These are phyloP conservation scores for Dillenia suffruticosa DNA, from an alignment of 164 flowering plant species.

Conservation along the genomic window DNA sequence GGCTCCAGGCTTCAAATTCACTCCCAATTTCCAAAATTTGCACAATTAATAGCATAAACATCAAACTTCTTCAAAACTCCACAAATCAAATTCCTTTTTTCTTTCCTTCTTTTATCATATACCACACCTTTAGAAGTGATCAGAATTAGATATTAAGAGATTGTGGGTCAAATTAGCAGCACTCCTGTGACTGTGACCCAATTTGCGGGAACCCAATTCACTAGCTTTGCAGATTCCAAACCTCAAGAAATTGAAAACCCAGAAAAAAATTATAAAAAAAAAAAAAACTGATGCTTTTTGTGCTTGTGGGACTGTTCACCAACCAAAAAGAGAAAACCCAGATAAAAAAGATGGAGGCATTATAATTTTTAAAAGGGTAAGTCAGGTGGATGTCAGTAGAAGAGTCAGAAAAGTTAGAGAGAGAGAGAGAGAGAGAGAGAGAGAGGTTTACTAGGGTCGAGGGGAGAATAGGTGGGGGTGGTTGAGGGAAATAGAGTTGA, in stretches of 20 bases:
- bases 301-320: slow-evolving; percentile 13
- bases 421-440: neutral
- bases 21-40: too few species aligned
- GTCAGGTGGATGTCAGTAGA: slow-evolving; percentile 31
- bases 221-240: too few species aligned
- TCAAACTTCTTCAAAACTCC: too few species aligned
- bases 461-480: neutral
- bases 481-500: slow-evolving; percentile 1
- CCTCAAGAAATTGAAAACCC: neutral
- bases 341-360: slow-evolving; percentile 28
- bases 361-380: slow-evolving; percentile 7
- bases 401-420: slow-evolving; percentile 17
- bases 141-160: neutral
- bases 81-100: too few species aligned
- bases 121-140: neutral
- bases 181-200: neutral
- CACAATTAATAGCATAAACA: too few species aligned
- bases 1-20: too few species aligned
- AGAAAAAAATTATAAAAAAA: neutral
- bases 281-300: neutral
- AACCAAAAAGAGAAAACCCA: slow-evolving; percentile 25
- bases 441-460: neutral
- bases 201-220: neutral
- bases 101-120: too few species aligned
- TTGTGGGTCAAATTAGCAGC: neutral